phyloP scores from a whole-genome alignment of 2,329 filamentous ascomycete species.

The Grosmannia serpens region DNA sequence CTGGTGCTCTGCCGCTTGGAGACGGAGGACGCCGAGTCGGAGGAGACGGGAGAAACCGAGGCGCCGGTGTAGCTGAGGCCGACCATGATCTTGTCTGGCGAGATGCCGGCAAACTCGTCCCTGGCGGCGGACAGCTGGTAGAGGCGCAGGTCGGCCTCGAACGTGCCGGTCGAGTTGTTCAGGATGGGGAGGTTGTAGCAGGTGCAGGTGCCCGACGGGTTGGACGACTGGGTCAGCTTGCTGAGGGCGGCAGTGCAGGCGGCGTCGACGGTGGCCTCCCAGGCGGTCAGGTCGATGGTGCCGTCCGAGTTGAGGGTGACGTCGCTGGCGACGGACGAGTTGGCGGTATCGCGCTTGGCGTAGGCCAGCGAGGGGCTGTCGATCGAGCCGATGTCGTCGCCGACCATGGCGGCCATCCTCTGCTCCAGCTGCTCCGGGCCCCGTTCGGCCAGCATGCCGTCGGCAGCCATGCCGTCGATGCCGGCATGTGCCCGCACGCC shows the following conservation, averaged over 20 bases:
- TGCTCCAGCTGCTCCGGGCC: conserved; percentile 16
- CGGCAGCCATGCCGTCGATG: conserved; percentile 16
- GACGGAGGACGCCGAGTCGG: conserved; percentile 8
- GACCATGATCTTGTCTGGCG: conserved; percentile 41
- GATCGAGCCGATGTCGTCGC: conserved; percentile 2
- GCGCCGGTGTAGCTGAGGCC: conserved; percentile 43
- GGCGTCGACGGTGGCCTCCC: conserved; percentile 41
- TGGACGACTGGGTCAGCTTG: conserved; percentile 46
- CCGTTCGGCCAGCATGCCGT: conserved; percentile 14
- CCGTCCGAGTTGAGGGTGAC: conserved; percentile 29
- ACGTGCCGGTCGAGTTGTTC: conserved; percentile 55
- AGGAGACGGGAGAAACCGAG: conserved; percentile 30
- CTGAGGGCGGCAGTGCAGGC: conserved; percentile 50
- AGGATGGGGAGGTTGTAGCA: conserved; percentile 74
- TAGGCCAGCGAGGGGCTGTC: conserved; percentile 9
- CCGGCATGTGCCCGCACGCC: conserved; percentile 24
- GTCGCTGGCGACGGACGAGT: conserved; percentile 5
- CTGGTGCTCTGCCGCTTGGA: conserved; percentile 5
- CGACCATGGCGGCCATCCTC: conserved; percentile 18
- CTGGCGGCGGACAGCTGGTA: conserved; percentile 55
- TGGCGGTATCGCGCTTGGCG: conserved; percentile 10
- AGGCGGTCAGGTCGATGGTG: conserved; percentile 41
- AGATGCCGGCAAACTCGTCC: conserved; percentile 39
- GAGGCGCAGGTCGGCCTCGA: conserved; percentile 66
- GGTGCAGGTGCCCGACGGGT: conserved; percentile 65